A percentile compares a stretch with the other conserved stretches of the same genome.
These are phyloP conservation scores for Mycena rosella DNA, from an alignment of 768 basidiomycete species.

Conservation along the genomic window DNA sequence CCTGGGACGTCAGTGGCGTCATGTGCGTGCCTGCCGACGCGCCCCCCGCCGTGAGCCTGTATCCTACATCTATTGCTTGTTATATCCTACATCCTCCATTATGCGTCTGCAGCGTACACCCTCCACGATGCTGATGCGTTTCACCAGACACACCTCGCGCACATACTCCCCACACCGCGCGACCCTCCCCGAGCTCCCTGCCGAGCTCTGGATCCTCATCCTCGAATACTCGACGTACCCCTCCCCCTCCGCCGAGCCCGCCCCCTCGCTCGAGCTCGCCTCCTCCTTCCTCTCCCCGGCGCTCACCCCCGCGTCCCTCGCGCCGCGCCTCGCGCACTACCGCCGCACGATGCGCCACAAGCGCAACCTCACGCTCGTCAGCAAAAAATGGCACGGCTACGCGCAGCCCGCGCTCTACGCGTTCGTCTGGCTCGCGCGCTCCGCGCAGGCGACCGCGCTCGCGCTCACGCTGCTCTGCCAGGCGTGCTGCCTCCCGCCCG, in stretches of 20 bases:
- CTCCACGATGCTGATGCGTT: conserved; percentile 1
- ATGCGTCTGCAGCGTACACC: background rate
- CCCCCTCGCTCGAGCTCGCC: conserved; percentile 2
- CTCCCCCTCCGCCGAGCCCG: conserved; percentile 29
- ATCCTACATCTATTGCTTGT: too few relatives aligned
- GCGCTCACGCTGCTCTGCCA: conserved; percentile 45
- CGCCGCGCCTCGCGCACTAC: conserved; percentile 58
- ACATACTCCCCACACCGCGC: background rate
- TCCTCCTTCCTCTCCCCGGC: conserved; percentile 49
- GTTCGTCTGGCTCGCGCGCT: conserved; percentile 76
- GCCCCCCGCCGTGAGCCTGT: too few relatives aligned
- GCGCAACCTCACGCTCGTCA: conserved; percentile 65
- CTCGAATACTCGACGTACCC: conserved; percentile 66
- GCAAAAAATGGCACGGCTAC: conserved; percentile 64
- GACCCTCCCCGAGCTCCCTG: conserved; percentile 60
- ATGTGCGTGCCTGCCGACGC: too few relatives aligned
- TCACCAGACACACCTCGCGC: background rate
- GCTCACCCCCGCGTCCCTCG: conserved; percentile 57
- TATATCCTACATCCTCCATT: too few relatives aligned
- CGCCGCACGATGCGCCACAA: conserved; percentile 62
- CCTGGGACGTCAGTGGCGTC: too few relatives aligned
- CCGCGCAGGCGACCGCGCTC: conserved; percentile 61
- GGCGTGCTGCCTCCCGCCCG: conserved; percentile 24
- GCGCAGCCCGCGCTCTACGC: conserved; percentile 72
- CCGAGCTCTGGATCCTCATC: conserved; percentile 77